Base-by-base conservation (phyloP, 352 stramenopile genomes). In the Aphanomyces stellatus region DNA sequence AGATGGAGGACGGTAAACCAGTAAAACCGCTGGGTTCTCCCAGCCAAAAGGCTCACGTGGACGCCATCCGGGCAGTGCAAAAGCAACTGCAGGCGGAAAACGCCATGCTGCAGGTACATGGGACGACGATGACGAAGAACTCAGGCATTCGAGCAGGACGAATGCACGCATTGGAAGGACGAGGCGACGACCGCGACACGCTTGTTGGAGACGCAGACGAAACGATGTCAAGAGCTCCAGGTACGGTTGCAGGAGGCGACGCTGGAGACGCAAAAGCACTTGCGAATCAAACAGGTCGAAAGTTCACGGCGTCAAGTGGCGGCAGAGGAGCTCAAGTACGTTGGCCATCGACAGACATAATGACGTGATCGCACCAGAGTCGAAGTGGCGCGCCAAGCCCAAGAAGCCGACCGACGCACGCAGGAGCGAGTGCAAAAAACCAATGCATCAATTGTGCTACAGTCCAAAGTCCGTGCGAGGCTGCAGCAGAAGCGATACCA, bases 401-500 rank as follows among this genome's bases (percentile, higher is more conserved):
- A 73, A 22, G 15, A 74, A 10, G 75, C 82, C 0, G 61, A 70
- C n/a, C 72, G 78, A 8, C 77, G 82, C 4, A 75, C 81, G 7
- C 34, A 19, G 0, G 59, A 69, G 4, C 76, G 79, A 3, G 37
- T 70, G 25, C 69, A 70, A n/a, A 74, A 78, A 1, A 62, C 80
- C 15, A 65, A 76, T 24, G 82, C 82, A 0, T 91, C 82, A 0
- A 82, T 87, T 25, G 69, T 87, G 0, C 60, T 91, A 17, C 82
- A 91, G 51, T 87, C 77, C 17, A 83, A 72, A 51, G 65, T 88
- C 17, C 74, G 80, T 1, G 72, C 75, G 4, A 66, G 79, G 2
- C 62, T 91, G 5, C 79, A 91, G 63, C 78, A 85, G 19, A 85
- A 82, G 31, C 74, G 74, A 3, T 91, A 76, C 35, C 80, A 89